Percentiles rank a stretch among this genome's conserved stretches.
Evolutionary conservation across 805 yeast genomes (phyloP).

Genomic region (Myxozyma vanderwaltii): DNA sequence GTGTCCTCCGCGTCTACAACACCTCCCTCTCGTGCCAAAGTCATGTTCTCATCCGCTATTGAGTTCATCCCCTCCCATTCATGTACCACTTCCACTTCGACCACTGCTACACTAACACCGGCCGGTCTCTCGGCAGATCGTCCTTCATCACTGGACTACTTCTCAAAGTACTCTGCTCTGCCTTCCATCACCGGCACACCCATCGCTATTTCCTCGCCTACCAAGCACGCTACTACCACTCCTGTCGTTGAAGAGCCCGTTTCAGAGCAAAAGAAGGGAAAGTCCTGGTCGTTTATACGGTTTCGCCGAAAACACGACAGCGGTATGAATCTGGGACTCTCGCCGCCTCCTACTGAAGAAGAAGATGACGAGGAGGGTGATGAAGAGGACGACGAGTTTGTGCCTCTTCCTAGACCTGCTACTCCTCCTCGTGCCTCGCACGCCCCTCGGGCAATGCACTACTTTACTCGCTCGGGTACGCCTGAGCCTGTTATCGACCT

Average conservation of each 20-base stretch:
- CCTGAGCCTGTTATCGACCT: constrained; percentile 62
- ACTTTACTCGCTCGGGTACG: constrained; percentile 28
- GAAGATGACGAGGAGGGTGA: constrained; percentile 25
- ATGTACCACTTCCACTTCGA: constrained; percentile 31
- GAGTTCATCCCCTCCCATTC: constrained; percentile 35
- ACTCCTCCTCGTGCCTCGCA: constrained; percentile 33
- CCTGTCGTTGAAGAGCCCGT: neutral
- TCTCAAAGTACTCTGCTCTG: neutral
- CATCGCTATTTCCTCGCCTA: neutral
- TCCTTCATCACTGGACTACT: neutral
- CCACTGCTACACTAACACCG: constrained; percentile 29
- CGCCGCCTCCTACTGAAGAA: constrained; percentile 21
- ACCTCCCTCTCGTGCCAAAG: constrained; percentile 30
- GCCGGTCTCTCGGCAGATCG: neutral
- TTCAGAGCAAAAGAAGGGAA: constrained; percentile 43
- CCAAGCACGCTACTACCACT: neutral
- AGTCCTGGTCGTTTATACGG: constrained; percentile 47
- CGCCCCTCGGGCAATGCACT: constrained; percentile 32
- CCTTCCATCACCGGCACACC: neutral
- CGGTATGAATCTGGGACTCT: constrained; percentile 1
- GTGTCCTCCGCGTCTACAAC: constrained; percentile 28
- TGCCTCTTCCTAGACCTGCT: constrained; percentile 24
- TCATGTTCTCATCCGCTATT: constrained; percentile 33
- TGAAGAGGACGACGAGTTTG: constrained; percentile 8
- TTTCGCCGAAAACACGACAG: constrained; percentile 26